These are phyloP conservation scores for Colletotrichum truncatum DNA, from an alignment of 2,329 filamentous ascomycete genomes.

Conservation along the genomic window DNA sequence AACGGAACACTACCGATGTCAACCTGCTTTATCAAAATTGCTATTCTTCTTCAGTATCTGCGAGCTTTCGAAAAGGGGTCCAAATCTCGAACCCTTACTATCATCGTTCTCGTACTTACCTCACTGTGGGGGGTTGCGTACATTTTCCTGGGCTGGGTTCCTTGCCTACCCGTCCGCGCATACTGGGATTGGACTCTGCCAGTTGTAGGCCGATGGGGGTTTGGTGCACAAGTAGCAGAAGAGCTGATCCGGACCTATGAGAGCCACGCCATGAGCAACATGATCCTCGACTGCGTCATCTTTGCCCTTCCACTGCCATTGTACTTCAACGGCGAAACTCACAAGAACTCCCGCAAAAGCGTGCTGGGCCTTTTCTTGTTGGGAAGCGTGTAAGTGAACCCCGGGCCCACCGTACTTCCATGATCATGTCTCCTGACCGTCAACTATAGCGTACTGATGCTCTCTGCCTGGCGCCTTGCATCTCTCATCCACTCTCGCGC, in stretches of 20 bases:
- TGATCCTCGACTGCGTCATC: conserved; percentile 41
- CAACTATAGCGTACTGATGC: background rate
- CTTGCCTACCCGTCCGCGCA: conserved; percentile 40
- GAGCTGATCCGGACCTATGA: conserved; percentile 38
- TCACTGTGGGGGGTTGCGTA: conserved; percentile 41
- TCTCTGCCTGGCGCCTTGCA: conserved; percentile 42
- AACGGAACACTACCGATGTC: conserved; percentile 31
- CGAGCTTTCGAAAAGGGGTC: conserved; percentile 28
- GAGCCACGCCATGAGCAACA: conserved; percentile 40
- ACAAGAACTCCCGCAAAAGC: conserved; percentile 40
- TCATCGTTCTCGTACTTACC: conserved; percentile 35
- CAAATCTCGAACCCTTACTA: conserved; percentile 27
- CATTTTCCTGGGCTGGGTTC: conserved; percentile 41
- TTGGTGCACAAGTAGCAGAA: conserved; percentile 36
- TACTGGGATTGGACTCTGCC: conserved; percentile 40
- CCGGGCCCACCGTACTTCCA: too few relatives aligned
- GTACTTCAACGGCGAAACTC: conserved; percentile 36
- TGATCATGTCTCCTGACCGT: background rate
- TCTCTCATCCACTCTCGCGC: conserved; percentile 40
- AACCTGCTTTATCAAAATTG: conserved; percentile 33
- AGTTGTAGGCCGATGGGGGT: conserved; percentile 36
- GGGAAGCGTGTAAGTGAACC: conserved; percentile 43
- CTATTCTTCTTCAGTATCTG: conserved; percentile 33
- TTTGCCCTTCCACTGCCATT: conserved; percentile 43
- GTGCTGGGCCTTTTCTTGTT: conserved; percentile 41